Conservation (phyloP, 805 yeast species). For the Yarrowia bubula region DNA sequence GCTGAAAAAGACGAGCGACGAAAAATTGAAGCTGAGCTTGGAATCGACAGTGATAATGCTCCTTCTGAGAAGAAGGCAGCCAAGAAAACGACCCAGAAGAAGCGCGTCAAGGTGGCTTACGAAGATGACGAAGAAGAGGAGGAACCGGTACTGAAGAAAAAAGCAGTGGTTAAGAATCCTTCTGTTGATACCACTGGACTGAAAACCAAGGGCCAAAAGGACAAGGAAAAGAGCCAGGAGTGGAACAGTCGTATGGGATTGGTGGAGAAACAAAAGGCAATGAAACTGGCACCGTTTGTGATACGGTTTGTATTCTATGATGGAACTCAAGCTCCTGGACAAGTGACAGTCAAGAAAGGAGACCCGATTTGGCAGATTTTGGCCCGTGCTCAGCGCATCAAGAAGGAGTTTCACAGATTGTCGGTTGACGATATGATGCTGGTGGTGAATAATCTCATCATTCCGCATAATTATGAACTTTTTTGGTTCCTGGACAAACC, state of each 20-base stretch:
- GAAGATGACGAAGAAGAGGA: slow-evolving; percentile 10
- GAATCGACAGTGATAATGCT: slow-evolving; percentile 3
- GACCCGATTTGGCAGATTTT: slow-evolving; percentile 36
- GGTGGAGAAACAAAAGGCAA: slow-evolving; percentile 30
- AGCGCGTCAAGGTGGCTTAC: slow-evolving; percentile 4
- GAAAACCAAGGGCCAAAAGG: neutral
- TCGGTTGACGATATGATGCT: slow-evolving; percentile 38
- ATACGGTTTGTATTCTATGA: slow-evolving; percentile 35
- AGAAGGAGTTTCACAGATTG: slow-evolving; percentile 35
- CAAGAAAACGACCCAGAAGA: slow-evolving; percentile 8
- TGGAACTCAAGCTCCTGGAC: slow-evolving; percentile 32
- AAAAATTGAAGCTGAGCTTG: neutral
- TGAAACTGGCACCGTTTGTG: slow-evolving; percentile 30
- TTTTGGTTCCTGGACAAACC: slow-evolving; percentile 34
- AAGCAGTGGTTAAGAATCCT: neutral
- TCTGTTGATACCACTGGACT: slow-evolving; percentile 1
- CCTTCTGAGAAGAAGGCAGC: neutral
- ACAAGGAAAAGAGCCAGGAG: slow-evolving; percentile 28
- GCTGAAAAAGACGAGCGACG: slow-evolving; percentile 22
- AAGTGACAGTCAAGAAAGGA: slow-evolving; percentile 33
- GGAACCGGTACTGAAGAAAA: neutral
- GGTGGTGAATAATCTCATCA: slow-evolving; percentile 36
- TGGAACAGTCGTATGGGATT: slow-evolving; percentile 29
- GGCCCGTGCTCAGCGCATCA: slow-evolving; percentile 34
- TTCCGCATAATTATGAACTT: slow-evolving; percentile 38